Base-by-base conservation (phyloP, 768 basidiomycete species). In the Gymnopilus junonius region DNA sequence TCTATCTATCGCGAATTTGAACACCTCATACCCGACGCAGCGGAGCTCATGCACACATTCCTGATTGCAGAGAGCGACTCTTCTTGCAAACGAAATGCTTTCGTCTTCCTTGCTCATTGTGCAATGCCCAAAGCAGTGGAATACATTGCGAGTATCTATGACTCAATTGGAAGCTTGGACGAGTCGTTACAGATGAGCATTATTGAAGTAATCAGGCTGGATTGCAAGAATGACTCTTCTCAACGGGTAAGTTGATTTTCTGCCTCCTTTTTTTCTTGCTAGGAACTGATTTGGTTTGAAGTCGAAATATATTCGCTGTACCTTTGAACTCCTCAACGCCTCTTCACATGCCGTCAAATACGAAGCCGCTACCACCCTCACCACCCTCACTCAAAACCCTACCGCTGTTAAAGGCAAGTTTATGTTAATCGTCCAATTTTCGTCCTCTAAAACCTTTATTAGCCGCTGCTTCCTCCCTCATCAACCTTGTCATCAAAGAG, bases 51-150 rank as follows among this genome's bases (percentile, higher is more conserved):
- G 75, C 89, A 94, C 70, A 96, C 95, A 3, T 99, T 99, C 87
- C 88, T 99, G 59, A 90, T 90, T 25, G 97, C 96, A 46, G 97
- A 99, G 80, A 90, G 90, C 23, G 97, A 99, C 78, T 89, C 94
- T 55, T 96, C 94, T 3, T 99, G 96, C 81, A 95, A 96, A 73
- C 89, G 96, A 10, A 98, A 99, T 72, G 97, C 97, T 8, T 97
- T 99, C 75, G 94, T 97, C 45, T 95, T 97, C 76, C 87, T 99
- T 32, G 88, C 94, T 43, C 82, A 89, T 67, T 91, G 89, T 63
- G 87, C 95, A 3, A 94, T 96, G 82, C 85, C 88, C 0, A 94
- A 91, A 70, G 97, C 96, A 1, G 93, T 95, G 64, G 92, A 97
- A 70, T 98, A 95, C 78, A 87, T 98, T 67, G 78, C 93, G 68